Conservation (phyloP, 1,284 basidiomycete species). For the Ceratobasidium sp. region DNA sequence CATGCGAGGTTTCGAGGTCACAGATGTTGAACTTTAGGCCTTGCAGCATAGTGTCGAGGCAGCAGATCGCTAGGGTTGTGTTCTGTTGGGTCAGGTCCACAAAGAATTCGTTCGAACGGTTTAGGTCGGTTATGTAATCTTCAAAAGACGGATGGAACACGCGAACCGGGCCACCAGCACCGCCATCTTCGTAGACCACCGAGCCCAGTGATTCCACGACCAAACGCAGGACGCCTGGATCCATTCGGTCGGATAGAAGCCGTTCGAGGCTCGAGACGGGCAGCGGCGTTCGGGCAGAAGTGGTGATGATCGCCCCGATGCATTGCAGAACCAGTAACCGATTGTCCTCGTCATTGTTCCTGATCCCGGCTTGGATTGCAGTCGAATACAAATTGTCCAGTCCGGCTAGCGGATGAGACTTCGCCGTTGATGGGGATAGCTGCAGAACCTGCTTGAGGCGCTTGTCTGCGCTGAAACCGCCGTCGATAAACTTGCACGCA, state of each 20-base stretch:
- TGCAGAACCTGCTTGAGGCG: background rate
- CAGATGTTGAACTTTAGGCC: slow-evolving; percentile 21
- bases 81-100: background rate
- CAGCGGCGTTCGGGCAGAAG: slow-evolving; percentile 20
- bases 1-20: background rate
- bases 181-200: slow-evolving; percentile 33
- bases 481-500: slow-evolving; percentile 14
- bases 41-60: background rate
- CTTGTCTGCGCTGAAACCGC: background rate
- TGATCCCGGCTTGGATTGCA: background rate
- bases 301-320: slow-evolving; percentile 36
- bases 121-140: slow-evolving; percentile 2
- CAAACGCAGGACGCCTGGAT: background rate
- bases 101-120: background rate
- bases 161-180: slow-evolving; percentile 13
- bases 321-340: background rate
- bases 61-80: background rate
- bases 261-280: slow-evolving; percentile 16
- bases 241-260: background rate
- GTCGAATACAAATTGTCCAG: slow-evolving; percentile 5
- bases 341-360: slow-evolving; percentile 1
- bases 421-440: background rate
- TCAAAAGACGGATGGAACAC: slow-evolving; percentile 31
- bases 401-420: background rate
- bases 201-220: slow-evolving; percentile 24